Percentiles rank a stretch among this genome's conserved stretches.
phyloP scores from a whole-genome alignment of 208 protist species.

The Novymonas esmeraldas region DNA sequence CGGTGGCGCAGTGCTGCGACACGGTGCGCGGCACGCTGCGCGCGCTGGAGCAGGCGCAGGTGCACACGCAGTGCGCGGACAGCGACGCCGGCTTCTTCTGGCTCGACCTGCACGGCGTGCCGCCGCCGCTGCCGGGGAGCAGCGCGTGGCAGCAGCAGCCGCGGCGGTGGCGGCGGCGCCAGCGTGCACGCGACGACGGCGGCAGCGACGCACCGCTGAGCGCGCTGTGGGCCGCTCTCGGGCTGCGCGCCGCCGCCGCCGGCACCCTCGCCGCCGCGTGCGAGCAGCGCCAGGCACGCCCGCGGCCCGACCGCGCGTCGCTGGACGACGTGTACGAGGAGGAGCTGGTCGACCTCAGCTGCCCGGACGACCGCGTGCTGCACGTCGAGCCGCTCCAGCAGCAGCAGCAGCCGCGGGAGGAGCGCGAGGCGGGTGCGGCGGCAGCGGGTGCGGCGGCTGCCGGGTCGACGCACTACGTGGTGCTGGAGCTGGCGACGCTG shows the following conservation, averaged over 20 bases:
- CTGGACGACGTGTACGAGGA: slow-evolving; percentile 33
- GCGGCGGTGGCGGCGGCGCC: too few relatives aligned
- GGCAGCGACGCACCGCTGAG: slow-evolving; percentile 4
- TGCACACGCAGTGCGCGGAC: neutral
- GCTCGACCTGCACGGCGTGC: slow-evolving; percentile 43
- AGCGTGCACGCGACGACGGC: neutral
- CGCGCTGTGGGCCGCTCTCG: slow-evolving; percentile 15
- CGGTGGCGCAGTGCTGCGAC: slow-evolving; percentile 18
- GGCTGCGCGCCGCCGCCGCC: slow-evolving; percentile 1
- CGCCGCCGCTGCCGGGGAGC: too few relatives aligned
- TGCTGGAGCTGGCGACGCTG: slow-evolving; percentile 27
- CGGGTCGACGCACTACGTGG: slow-evolving; percentile 19
- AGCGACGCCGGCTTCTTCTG: slow-evolving; percentile 22
- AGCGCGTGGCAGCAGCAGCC: too few relatives aligned
- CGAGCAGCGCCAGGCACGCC: slow-evolving; percentile 1
- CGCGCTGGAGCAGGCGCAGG: slow-evolving; percentile 4
- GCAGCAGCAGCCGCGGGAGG: too few relatives aligned
- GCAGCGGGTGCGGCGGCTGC: neutral
- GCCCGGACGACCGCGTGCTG: slow-evolving; percentile 18
- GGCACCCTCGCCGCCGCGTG: slow-evolving; percentile 3
- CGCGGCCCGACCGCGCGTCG: slow-evolving; percentile 8
- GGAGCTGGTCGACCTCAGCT: slow-evolving; percentile 19
- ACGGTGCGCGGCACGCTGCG: slow-evolving; percentile 11
- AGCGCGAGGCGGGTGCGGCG: neutral
- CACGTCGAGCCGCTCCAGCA: slow-evolving; percentile 13